A percentile compares a stretch with the other conserved stretches of the same genome.
Conservation (phyloP, 805 yeast genomes). For the Wickerhamiella shivajii region DNA sequence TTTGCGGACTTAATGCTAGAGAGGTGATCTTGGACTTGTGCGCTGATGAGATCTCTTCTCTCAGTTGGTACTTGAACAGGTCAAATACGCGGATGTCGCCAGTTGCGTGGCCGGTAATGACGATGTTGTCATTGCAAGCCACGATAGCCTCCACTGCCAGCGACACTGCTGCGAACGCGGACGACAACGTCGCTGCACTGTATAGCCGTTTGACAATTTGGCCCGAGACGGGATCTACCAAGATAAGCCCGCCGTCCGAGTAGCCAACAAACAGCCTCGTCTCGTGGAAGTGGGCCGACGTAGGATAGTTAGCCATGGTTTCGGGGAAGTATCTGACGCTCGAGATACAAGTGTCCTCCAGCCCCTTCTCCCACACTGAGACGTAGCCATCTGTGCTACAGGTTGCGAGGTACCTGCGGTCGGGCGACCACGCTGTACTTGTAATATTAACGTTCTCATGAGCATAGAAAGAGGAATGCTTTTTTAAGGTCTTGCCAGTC, state of each 20-base stretch:
- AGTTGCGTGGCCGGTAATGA: constrained; percentile 9
- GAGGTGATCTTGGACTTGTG: constrained; percentile 15
- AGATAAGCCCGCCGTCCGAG: constrained; percentile 7
- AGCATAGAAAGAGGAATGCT: no score
- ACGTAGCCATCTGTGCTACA: no score
- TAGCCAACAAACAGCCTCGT: constrained; percentile 5
- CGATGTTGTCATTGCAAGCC: constrained; percentile 9
- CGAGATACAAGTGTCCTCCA: no score
- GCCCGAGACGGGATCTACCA: constrained; percentile 12
- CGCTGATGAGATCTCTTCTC: constrained; percentile 16
- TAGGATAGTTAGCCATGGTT: constrained; percentile 1
- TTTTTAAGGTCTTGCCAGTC: no score
- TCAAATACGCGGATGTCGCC: constrained; percentile 16
- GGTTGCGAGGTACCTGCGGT: no score
- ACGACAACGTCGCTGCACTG: constrained; percentile 3
- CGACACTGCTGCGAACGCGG: constrained; percentile 1
- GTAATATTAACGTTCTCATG: no score
- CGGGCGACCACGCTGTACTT: no score
- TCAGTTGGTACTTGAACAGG: constrained; percentile 13
- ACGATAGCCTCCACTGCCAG: constrained; percentile 9
- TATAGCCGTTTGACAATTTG: constrained; percentile 10
- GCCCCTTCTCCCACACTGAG: no score
- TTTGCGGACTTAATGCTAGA: constrained; percentile 4
- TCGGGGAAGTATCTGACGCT: constrained; percentile 1
- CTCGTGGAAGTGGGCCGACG: not conserved